Conservation (phyloP, 139 green algal species). For the Chloropicon primus region DNA sequence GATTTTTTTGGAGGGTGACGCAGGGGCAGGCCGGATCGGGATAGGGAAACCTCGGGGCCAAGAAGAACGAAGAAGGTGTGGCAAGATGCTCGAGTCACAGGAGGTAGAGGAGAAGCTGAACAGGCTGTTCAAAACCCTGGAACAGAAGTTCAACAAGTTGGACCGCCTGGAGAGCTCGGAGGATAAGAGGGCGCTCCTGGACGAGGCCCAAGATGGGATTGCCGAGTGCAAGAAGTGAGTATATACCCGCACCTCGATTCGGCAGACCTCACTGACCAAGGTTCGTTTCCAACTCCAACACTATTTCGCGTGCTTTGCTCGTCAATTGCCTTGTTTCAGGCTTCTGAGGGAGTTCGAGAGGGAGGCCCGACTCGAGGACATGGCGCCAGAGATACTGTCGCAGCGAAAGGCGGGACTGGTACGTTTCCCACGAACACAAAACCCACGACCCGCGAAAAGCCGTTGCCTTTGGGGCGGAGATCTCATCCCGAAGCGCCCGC, state of each 20-base stretch:
- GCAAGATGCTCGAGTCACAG: background rate
- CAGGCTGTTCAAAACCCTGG: background rate
- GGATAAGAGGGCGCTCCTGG: background rate
- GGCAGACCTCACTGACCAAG: no score
- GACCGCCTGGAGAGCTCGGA: background rate
- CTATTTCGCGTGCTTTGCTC: background rate
- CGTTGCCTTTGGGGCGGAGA: no score
- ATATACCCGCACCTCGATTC: no score
- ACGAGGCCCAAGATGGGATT: background rate
- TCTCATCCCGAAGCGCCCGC: no score
- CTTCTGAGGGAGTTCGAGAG: background rate
- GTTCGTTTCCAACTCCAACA: no score
- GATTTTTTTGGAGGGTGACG: no score
- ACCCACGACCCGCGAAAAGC: no score
- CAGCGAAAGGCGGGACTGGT: background rate
- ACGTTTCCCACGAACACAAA: background rate
- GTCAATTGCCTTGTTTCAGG: background rate
- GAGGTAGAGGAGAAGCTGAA: background rate
- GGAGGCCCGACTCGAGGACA: background rate
- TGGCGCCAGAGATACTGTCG: background rate
- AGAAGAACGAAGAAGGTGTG: background rate
- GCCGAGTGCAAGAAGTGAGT: background rate
- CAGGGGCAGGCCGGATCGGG: no score
- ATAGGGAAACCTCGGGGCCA: no score
- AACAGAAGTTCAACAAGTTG: background rate